Percentiles rank a stretch among this genome's conserved stretches.
Evolutionary conservation across 768 basidiomycete genomes (phyloP).

Genomic region (Naganishia kalamii): DNA sequence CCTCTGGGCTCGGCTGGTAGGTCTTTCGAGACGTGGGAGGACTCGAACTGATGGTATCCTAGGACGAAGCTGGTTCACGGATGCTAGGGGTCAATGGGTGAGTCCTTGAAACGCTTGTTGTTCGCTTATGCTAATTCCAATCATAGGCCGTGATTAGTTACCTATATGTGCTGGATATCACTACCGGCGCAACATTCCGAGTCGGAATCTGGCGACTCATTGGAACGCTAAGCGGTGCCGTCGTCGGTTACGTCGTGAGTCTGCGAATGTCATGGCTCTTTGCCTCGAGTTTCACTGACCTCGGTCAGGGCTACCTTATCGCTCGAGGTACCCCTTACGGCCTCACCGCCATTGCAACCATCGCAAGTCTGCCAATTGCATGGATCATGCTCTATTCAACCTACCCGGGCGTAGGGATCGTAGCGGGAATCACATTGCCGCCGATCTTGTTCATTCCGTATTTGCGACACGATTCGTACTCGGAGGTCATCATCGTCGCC

Average conservation of each 20-base stretch:
- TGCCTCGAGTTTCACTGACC: too few relatives aligned
- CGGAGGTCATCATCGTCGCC: constrained; percentile 34
- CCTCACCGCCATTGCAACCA: constrained; percentile 39
- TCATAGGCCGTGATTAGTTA: constrained; percentile 35
- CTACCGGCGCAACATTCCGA: constrained; percentile 43
- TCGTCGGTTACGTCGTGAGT: constrained; percentile 41
- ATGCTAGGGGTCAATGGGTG: constrained; percentile 40
- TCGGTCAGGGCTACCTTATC: constrained; percentile 40
- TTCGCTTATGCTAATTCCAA: background rate
- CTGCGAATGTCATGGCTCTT: background rate
- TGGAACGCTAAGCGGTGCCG: constrained; percentile 43
- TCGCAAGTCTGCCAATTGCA: constrained; percentile 38
- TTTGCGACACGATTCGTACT: constrained; percentile 29
- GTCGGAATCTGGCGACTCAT: constrained; percentile 40
- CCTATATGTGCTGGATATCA: constrained; percentile 44
- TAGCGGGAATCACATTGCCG: constrained; percentile 45
- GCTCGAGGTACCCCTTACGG: constrained; percentile 41
- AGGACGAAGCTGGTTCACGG: constrained; percentile 37
- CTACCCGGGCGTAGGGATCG: constrained; percentile 30
- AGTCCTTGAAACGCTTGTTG: background rate
- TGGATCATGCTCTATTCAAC: constrained; percentile 41
- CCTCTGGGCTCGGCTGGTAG: constrained; percentile 25
- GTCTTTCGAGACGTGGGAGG: background rate
- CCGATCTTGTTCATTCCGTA: constrained; percentile 45
- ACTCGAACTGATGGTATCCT: background rate